phyloP scores from a whole-genome alignment of 768 basidiomycete genomes.

The Pulveroboletus sp. region DNA sequence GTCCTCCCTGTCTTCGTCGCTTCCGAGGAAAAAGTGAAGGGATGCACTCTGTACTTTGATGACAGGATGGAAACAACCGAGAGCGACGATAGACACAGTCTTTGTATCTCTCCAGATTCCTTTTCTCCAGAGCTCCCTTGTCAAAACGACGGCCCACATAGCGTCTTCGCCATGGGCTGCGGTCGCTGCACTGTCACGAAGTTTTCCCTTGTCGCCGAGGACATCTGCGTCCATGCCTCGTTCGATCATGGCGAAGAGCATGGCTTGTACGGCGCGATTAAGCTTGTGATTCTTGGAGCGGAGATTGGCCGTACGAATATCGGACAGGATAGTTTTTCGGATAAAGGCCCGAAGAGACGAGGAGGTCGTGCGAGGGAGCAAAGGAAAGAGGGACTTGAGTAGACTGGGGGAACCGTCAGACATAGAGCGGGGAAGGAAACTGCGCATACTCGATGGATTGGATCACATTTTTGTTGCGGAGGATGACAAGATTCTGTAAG shows the following conservation, averaged over 20 bases:
- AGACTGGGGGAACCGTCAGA: conserved; percentile 47
- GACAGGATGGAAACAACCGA: conserved; percentile 91
- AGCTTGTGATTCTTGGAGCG: conserved; percentile 91
- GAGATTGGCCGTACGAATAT: conserved; percentile 86
- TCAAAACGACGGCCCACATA: conserved; percentile 94
- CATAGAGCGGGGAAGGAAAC: background rate
- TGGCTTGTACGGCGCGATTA: conserved; percentile 91
- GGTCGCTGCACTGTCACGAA: conserved; percentile 39
- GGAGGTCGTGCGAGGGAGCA: conserved; percentile 91
- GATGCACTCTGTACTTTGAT: conserved; percentile 93
- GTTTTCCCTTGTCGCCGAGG: conserved; percentile 77
- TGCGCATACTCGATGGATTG: conserved; percentile 80
- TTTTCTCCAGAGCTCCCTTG: conserved; percentile 93
- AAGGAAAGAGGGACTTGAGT: conserved; percentile 86
- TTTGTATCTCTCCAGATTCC: conserved; percentile 90
- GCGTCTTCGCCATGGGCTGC: conserved; percentile 70
- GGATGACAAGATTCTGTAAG: conserved; percentile 87
- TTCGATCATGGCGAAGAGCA: conserved; percentile 95
- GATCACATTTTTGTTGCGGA: conserved; percentile 90
- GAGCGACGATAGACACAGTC: conserved; percentile 84
- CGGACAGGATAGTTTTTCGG: conserved; percentile 88
- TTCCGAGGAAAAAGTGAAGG: conserved; percentile 94
- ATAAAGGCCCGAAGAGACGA: conserved; percentile 79
- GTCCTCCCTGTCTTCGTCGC: conserved; percentile 69
- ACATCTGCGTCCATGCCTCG: conserved; percentile 82